Base-by-base conservation (phyloP, 2,329 filamentous ascomycete species). In the Rugonectria rugulosa region DNA sequence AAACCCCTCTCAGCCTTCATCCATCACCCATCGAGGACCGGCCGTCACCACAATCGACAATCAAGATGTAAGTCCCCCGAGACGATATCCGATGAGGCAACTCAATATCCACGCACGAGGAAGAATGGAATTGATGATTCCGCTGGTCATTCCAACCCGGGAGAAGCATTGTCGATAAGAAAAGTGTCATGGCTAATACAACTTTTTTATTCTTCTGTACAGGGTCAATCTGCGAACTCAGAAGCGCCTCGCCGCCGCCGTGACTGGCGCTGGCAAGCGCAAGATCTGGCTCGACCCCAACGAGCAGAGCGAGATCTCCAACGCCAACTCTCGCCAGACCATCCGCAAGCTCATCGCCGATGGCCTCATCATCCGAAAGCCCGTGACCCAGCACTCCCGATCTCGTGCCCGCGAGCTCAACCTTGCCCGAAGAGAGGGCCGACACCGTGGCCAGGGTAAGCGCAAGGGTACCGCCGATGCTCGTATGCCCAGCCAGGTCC, bases 251-350 rank as follows among this genome's bases (percentile, higher is more conserved):
- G 95, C 95, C 81, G 92, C 95, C 78, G 91, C 94, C 82, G 95
- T 99, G 81, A 91, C 97, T 81, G 92, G 92, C 87, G 96, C 92
- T 86, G 95, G 95, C 80, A 89, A 99, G 91, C 91, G 94, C 89
- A 99, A 99, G 91, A 96, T 99, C 85, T 99, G 95, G 95, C 93
- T 99, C 79, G 95, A 99, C 84, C 95, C 95, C 81, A 98, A 96
- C 81, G 95, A 99, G 87, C 88, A 93, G 84, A 95, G 83, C 87
- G 95, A 99, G 85, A 99, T 99, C 85, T 92, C 91, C 86, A 98
- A 97, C 83, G 95, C 95, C 89, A 99, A 99, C 91, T 98, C 94
- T 75, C 94, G 95, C 77, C 94, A 98, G 87, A 97, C 94, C 73
- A 90, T 99, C 88, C 94, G 96, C 86, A 99, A 99, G 88, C 91